Evolutionary conservation across 768 basidiomycete species (phyloP), one percentile per base, ranked within the genome.

Genomic region (Candolleomyces eurysporus): DNA sequence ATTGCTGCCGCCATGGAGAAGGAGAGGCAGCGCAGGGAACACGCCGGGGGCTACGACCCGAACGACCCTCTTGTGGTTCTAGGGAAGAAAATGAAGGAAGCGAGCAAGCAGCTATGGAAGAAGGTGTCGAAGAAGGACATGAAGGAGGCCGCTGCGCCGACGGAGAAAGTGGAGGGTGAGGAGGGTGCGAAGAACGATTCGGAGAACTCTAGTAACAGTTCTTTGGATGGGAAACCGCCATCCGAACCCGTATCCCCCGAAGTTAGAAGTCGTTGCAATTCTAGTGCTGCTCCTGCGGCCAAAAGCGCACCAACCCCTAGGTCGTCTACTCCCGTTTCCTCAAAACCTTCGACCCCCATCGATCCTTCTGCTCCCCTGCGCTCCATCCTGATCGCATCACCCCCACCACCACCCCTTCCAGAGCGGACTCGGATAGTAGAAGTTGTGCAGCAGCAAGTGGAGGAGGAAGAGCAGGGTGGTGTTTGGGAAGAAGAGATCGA

Each of bases 21-120:
- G 62, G 63, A 66, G 57, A 48, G 53, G 52, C 36, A 62, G 63
- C 53, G 39, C 42, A 39, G 26, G 43, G 63, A 45, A 26, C 26
- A 26, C 2, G 67, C 65, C 13, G 19, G 43, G 17, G 49, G 19
- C 32, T 72, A 73, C 42, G 69, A 68, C 3, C 73, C 74, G 45
- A 68, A 84, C 61, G 84, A 84, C 68, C 79, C 84, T 19, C 69
- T 86, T 48, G 26, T 80, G 59, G 67, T 72, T 19, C 67, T 88
- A 48, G 85, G 84, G 60, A 81, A 71, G 72, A 71, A 83, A 61
- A 70, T 87, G 59, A 85, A 81, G 69, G 82, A 69, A 39, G 78
- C 82, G 17, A 76, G 84, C 68, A 78, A 73, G 68, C 75, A 73
- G 45, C 64, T 86, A 31, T 86, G 84, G 85, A 78, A 71, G 67